These are phyloP conservation scores for Kodamaea suecica DNA, from an alignment of 1,139 yeast species.

Conservation along the genomic window DNA sequence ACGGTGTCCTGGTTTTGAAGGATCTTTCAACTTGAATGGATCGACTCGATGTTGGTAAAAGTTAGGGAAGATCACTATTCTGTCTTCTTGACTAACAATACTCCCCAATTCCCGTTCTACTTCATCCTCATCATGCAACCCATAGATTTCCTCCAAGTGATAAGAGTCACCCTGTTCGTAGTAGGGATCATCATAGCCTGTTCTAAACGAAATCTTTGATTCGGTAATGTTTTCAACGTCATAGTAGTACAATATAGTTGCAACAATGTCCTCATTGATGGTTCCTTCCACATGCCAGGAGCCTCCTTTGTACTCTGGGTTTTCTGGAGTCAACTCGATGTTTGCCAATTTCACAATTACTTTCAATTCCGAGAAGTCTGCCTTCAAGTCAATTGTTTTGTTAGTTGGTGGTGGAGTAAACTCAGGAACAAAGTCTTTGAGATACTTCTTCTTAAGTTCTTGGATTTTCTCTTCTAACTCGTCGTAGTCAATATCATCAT, in stretches of 20 bases:
- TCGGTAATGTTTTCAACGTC: constrained; percentile 40
- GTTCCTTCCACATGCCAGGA: constrained; percentile 49
- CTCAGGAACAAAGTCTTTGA: constrained; percentile 12
- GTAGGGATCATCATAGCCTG: constrained; percentile 30
- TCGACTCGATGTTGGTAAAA: constrained; percentile 40
- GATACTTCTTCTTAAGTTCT: constrained; percentile 13
- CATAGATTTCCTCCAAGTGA: constrained; percentile 26
- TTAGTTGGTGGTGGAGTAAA: constrained; percentile 17
- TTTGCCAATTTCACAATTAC: constrained; percentile 43
- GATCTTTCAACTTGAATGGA: constrained; percentile 35
- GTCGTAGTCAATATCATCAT: constrained; percentile 8
- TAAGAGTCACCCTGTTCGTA: constrained; percentile 36
- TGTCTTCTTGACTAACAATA: constrained; percentile 24
- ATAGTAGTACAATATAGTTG: constrained; percentile 42
- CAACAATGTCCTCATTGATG: constrained; percentile 42
- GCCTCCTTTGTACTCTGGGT: constrained; percentile 39
- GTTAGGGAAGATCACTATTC: constrained; percentile 40
- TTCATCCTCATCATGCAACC: constrained; percentile 27
- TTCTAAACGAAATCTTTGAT: constrained; percentile 33
- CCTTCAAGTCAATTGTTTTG: constrained; percentile 17
- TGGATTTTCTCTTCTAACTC: constrained; percentile 11
- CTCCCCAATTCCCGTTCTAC: constrained; percentile 25
- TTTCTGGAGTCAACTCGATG: constrained; percentile 43
- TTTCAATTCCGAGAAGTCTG: constrained; percentile 23
- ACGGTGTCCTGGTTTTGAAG: constrained; percentile 35